phyloP scores from a whole-genome alignment of 2,329 filamentous ascomycete genomes.

The Colletotrichum graminicola region DNA sequence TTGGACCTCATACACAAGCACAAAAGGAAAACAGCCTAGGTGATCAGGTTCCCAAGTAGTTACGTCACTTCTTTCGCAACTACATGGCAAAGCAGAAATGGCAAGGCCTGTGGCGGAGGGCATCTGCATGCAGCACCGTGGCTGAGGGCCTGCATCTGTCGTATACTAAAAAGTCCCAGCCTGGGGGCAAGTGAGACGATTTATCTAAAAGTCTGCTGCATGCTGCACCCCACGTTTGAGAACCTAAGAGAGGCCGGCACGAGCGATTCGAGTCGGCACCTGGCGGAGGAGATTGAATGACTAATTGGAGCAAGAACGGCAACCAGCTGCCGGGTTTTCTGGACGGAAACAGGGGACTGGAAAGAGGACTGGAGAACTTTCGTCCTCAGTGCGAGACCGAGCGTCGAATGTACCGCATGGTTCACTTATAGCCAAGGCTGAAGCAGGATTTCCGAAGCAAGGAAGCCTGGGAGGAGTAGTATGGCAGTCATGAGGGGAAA shows the following conservation, averaged over 20 bases:
- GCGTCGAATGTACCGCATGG: constrained; percentile 7
- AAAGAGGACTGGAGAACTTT: too few species aligned
- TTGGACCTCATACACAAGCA: not conserved
- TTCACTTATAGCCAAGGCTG: not conserved
- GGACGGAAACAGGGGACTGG: not conserved
- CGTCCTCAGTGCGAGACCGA: constrained; percentile 16
- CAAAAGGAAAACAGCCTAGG: not conserved
- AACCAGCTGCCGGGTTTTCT: not conserved
- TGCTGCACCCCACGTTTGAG: constrained; percentile 37
- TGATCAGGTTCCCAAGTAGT: not conserved
- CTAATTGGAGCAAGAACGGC: not conserved
- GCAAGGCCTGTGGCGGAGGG: constrained; percentile 21
- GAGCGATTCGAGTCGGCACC: not conserved
- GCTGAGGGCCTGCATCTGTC: constrained; percentile 15
- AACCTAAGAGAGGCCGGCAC: not conserved
- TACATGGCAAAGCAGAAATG: not conserved
- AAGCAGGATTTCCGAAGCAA: too few species aligned
- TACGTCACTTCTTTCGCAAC: not conserved
- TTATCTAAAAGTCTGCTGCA: constrained; percentile 12
- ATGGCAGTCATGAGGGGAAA: constrained; percentile 3
- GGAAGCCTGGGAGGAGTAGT: not conserved
- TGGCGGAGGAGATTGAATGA: not conserved
- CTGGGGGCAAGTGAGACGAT: not conserved
- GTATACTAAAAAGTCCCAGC: constrained; percentile 31
- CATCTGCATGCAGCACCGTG: constrained; percentile 16